phyloP scores from a whole-genome alignment of 2,329 filamentous ascomycete species.

The Didymosphaeria variabile region DNA sequence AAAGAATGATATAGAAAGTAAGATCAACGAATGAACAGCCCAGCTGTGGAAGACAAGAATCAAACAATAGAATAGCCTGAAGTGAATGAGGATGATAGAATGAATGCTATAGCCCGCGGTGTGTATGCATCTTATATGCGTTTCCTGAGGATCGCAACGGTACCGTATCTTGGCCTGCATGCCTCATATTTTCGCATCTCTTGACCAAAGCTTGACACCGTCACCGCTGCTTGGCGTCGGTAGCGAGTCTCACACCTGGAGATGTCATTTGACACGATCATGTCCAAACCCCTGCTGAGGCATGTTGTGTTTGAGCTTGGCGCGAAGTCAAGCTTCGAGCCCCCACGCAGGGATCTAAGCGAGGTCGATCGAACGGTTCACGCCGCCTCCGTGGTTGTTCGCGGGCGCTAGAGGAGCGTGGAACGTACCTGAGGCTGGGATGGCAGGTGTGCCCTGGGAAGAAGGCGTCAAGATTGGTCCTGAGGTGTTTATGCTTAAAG shows the following conservation, averaged over 20 bases:
- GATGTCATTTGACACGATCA: constrained; percentile 11
- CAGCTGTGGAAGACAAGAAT: constrained; percentile 17
- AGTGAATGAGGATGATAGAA: constrained; percentile 12
- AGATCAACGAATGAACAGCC: constrained; percentile 23
- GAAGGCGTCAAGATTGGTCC: constrained; percentile 1
- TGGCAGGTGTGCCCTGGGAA: not conserved
- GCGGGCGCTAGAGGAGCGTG: constrained; percentile 8
- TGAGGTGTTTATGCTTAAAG: constrained; percentile 2
- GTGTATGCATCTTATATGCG: constrained; percentile 4
- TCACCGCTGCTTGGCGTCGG: constrained; percentile 10
- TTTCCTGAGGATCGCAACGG: not conserved
- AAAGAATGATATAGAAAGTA: not conserved
- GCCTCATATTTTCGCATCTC: not conserved
- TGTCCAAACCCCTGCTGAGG: constrained; percentile 4
- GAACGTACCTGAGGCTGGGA: constrained; percentile 6
- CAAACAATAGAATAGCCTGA: constrained; percentile 12
- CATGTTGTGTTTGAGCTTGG: constrained; percentile 19
- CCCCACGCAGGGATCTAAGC: not conserved
- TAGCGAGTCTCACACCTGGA: constrained; percentile 16
- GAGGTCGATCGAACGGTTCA: not conserved
- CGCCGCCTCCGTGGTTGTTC: not conserved
- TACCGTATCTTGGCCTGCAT: not conserved
- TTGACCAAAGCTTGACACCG: constrained; percentile 15
- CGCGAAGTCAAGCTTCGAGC: constrained; percentile 12
- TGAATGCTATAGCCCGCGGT: constrained; percentile 3